phyloP scores from a whole-genome alignment of 2,329 filamentous ascomycete genomes.

The Tetracladium maxilliforme region DNA sequence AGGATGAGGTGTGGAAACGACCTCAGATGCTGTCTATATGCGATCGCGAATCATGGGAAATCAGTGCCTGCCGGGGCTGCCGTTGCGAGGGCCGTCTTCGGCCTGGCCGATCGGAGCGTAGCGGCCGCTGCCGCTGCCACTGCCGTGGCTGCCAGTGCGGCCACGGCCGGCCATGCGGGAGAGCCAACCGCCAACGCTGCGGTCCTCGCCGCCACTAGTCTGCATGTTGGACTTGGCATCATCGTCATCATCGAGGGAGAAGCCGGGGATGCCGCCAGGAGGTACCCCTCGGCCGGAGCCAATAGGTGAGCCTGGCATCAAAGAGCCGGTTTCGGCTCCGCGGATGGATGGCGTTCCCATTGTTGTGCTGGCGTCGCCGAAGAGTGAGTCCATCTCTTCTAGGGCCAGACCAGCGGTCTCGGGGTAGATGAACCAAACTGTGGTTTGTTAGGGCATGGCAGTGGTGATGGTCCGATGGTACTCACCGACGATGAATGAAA shows the following conservation, averaged over 20 bases:
- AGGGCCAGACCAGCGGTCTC: constrained; percentile 91
- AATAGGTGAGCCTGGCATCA: too few species aligned
- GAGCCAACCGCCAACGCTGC: constrained; percentile 57
- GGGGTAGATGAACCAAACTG: constrained; percentile 95
- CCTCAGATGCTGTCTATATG: too few species aligned
- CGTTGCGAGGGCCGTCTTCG: too few species aligned
- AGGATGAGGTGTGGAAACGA: too few species aligned
- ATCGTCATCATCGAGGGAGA: constrained; percentile 69
- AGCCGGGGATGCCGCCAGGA: constrained; percentile 59
- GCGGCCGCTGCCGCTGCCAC: too few species aligned
- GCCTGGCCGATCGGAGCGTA: too few species aligned
- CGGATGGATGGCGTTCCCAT: constrained; percentile 66
- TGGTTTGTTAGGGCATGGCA: constrained; percentile 7
- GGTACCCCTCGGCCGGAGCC: constrained; percentile 31
- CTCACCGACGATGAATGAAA: constrained; percentile 92
- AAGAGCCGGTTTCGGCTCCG: constrained; percentile 69
- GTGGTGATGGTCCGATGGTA: constrained; percentile 14
- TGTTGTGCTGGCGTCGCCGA: constrained; percentile 80
- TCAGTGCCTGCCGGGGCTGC: too few species aligned
- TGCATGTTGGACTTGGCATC: constrained; percentile 36
- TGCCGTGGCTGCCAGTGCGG: too few species aligned
- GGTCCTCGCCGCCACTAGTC: constrained; percentile 20
- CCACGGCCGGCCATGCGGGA: constrained; percentile 51
- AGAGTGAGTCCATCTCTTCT: constrained; percentile 92
- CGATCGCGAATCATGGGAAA: too few species aligned